These are phyloP conservation scores for Laetiporus sulphureus DNA, from an alignment of 1,284 basidiomycete species.

Conservation along the genomic window DNA sequence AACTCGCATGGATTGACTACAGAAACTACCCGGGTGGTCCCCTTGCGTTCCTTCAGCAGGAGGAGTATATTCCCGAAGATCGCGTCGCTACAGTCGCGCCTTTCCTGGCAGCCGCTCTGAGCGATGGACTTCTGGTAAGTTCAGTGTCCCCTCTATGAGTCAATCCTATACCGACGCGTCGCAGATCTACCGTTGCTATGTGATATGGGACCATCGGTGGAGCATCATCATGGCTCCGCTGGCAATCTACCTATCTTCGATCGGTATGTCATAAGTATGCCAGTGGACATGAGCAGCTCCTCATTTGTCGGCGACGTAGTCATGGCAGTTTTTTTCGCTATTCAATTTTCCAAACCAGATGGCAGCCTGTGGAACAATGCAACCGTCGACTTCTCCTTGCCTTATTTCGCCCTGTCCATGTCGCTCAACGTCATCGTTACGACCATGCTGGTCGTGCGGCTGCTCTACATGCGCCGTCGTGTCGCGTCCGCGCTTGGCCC, in stretches of 20 bases:
- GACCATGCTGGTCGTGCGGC: constrained; percentile 28
- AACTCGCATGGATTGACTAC: constrained; percentile 26
- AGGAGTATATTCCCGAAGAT: constrained; percentile 16
- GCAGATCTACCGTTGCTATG: constrained; percentile 25
- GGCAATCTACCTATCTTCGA: constrained; percentile 10
- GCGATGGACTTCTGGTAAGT: constrained; percentile 25
- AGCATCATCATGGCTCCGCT: constrained; percentile 9
- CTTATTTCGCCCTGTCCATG: constrained; percentile 17
- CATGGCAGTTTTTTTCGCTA: constrained; percentile 10
- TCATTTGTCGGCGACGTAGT: constrained; percentile 1
- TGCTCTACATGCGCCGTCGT: constrained; percentile 25
- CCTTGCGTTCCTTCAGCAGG: constrained; percentile 14
- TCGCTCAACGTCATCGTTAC: constrained; percentile 33
- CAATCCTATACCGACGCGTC: neutral
- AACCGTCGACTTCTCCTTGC: constrained; percentile 8
- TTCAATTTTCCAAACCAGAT: constrained; percentile 11
- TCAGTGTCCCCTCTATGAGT: neutral
- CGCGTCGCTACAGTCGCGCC: constrained; percentile 22
- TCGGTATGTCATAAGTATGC: constrained; percentile 4
- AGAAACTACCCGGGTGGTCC: constrained; percentile 29
- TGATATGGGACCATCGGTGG: constrained; percentile 15
- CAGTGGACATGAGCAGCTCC: neutral
- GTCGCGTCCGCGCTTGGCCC: constrained; percentile 22
- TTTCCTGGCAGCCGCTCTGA: constrained; percentile 22
- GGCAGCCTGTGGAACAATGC: constrained; percentile 7